Percentiles rank a stretch among this genome's conserved stretches.
These are phyloP conservation scores for Phytophthora meadii DNA, from an alignment of 352 stramenopile species.

Conservation along the genomic window DNA sequence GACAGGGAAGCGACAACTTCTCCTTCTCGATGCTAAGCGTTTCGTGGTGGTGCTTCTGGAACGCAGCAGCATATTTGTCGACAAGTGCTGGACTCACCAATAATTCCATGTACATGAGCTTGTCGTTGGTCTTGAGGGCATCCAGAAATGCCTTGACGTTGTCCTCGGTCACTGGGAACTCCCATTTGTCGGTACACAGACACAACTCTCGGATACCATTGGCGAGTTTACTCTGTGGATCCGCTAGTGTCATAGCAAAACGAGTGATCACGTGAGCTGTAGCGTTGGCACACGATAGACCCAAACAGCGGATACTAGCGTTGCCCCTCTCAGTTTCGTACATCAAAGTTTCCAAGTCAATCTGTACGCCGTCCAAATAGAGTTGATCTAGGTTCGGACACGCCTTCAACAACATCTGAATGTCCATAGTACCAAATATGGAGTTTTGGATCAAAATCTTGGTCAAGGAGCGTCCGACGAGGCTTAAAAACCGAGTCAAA, in stretches of 20 bases:
- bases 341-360: conserved; percentile 34
- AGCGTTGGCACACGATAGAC: conserved; percentile 23
- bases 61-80: conserved; percentile 29
- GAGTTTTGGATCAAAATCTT: conserved; percentile 33
- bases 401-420: conserved; percentile 18
- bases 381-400: conserved; percentile 35
- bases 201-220: conserved; percentile 34
- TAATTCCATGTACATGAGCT: conserved; percentile 36
- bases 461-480: conserved; percentile 25
- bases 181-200: conserved; percentile 35
- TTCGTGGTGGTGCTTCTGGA: conserved; percentile 31
- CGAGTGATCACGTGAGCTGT: conserved; percentile 23
- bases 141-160: conserved; percentile 28
- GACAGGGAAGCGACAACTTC: conserved; percentile 28
- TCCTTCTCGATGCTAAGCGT: conserved; percentile 38
- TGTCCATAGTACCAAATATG: conserved; percentile 11
- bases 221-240: conserved; percentile 21
- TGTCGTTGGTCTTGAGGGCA: conserved; percentile 36
- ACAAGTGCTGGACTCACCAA: conserved; percentile 26
- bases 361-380: conserved; percentile 33
- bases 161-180: conserved; percentile 27
- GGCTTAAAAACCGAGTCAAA: conserved; percentile 23
- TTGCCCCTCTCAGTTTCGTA: conserved; percentile 25
- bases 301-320: conserved; percentile 21
- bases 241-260: conserved; percentile 27